A percentile compares a stretch with the other conserved stretches of the same genome.
Conservation (phyloP, 2,329 filamentous ascomycete species). For the Cercospora nicotianae region DNA sequence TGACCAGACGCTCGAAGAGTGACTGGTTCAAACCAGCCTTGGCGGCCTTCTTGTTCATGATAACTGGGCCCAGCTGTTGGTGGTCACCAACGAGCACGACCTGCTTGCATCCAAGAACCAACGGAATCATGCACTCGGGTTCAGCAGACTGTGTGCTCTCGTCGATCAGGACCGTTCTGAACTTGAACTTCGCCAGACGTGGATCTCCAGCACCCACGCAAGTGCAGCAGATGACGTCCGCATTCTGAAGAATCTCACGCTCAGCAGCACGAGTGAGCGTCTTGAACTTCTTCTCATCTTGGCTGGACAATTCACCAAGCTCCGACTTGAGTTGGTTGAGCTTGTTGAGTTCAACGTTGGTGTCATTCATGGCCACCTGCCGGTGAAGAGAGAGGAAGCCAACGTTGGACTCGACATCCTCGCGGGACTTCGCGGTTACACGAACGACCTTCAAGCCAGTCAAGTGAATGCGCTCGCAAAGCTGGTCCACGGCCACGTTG, state of each 20-base stretch:
- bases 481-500: slow-evolving; percentile 96
- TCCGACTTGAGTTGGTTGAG: slow-evolving; percentile 91
- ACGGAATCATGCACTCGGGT: slow-evolving; percentile 97
- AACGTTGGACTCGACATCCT: slow-evolving; percentile 98
- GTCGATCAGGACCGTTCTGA: slow-evolving; percentile 95
- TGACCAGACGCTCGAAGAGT: slow-evolving; percentile 94
- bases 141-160: slow-evolving; percentile 98
- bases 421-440: slow-evolving; percentile 96
- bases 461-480: slow-evolving; percentile 93
- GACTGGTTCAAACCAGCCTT: slow-evolving; percentile 97
- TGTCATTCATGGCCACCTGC: slow-evolving; percentile 94
- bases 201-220: slow-evolving; percentile 97
- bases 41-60: slow-evolving; percentile 99
- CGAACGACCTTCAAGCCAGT: slow-evolving; percentile 96
- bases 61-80: slow-evolving; percentile 95
- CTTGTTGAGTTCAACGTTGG: slow-evolving; percentile 89
- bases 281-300: slow-evolving; percentile 98
- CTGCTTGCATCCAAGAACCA: slow-evolving; percentile 97
- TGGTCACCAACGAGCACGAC: slow-evolving; percentile 98
- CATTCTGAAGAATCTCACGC: slow-evolving; percentile 89
- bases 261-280: slow-evolving; percentile 91
- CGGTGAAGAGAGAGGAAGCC: slow-evolving; percentile 93
- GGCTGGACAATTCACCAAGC: slow-evolving; percentile 84
- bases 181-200: slow-evolving; percentile 93
- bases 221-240: slow-evolving; percentile 97